Conservation (phyloP, 2,329 filamentous ascomycete genomes). For the Penicillium griseofulvum region DNA sequence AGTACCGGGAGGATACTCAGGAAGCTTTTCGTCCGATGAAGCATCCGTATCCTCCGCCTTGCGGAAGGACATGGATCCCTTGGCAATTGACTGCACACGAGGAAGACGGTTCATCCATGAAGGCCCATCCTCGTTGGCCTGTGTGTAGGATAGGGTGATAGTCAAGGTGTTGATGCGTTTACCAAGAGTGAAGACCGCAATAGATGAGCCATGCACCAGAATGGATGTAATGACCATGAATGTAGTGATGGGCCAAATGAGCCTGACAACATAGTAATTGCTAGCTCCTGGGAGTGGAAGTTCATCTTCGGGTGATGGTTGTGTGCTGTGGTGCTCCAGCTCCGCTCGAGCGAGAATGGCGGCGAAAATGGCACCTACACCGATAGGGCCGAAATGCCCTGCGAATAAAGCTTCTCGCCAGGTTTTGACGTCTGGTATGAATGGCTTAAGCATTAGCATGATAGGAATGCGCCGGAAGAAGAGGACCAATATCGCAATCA, state of each 20-base stretch:
- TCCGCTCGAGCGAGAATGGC: conserved; percentile 92
- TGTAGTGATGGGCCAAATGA: conserved; percentile 94
- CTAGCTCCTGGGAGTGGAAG: conserved; percentile 51
- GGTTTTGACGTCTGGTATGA: conserved; percentile 96
- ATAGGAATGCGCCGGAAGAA: conserved; percentile 94
- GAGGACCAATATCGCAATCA: conserved; percentile 89
- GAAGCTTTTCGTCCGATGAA: conserved; percentile 56
- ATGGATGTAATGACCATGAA: conserved; percentile 95
- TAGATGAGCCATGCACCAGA: conserved; percentile 92
- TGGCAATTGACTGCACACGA: conserved; percentile 76
- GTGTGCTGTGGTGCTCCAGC: conserved; percentile 71
- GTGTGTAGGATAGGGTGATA: conserved; percentile 93
- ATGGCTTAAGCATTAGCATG: conserved; percentile 84
- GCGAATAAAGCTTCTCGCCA: conserved; percentile 97
- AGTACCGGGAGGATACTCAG: conserved; percentile 64
- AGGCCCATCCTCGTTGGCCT: conserved; percentile 80
- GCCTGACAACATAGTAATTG: conserved; percentile 69
- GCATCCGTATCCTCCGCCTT: conserved; percentile 69
- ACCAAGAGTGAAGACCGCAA: conserved; percentile 94
- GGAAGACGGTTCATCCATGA: conserved; percentile 95
- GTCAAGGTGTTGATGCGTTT: conserved; percentile 97
- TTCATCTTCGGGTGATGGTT: conserved; percentile 67
- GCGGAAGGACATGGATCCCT: conserved; percentile 69
- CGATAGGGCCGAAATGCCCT: conserved; percentile 95
- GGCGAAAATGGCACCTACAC: conserved; percentile 93